Evolutionary conservation across 257 asterid genomes (phyloP).

Genomic region (Plantago ovata): DNA sequence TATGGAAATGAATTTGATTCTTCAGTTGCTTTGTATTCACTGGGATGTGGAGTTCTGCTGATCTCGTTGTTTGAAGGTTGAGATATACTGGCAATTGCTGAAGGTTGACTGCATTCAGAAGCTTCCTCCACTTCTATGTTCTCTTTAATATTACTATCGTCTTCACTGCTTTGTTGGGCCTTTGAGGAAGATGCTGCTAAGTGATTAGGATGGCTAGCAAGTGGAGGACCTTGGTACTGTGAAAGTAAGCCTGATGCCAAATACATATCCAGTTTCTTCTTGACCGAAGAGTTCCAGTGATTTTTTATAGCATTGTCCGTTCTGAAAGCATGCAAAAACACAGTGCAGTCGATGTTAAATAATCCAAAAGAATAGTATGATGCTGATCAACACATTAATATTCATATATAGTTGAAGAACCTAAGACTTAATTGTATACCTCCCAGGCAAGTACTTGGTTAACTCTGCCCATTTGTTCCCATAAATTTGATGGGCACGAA

Average conservation of each 20-base stretch:
- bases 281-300: conserved; percentile 94
- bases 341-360: conserved; percentile 20
- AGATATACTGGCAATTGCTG: conserved; percentile 44
- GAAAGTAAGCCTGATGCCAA: conserved; percentile 84
- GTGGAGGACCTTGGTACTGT: conserved; percentile 66
- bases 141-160: conserved; percentile 43
- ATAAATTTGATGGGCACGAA: conserved; percentile 75
- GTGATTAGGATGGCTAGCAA: conserved; percentile 39
- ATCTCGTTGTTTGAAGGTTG: conserved; percentile 46
- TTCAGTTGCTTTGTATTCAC: conserved; percentile 37
- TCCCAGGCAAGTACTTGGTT: conserved; percentile 84
- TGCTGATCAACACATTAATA: conserved; percentile 11
- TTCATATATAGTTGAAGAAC: neutral
- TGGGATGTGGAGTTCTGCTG: conserved; percentile 32
- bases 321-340: conserved; percentile 47
- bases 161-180: conserved; percentile 76
- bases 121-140: conserved; percentile 62
- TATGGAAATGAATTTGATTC: conserved; percentile 37
- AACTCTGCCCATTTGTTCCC: conserved; percentile 99
- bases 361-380: conserved; percentile 14
- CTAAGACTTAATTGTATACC: conserved; percentile 35
- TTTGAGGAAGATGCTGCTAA: conserved; percentile 53
- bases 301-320: conserved; percentile 91
- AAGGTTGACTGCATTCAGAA: conserved; percentile 90
- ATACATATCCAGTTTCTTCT: conserved; percentile 83